Evolutionary conservation across 306 rosid species (phyloP), one percentile per base, ranked within the genome.

Genomic region (Biancaea sappan): DNA sequence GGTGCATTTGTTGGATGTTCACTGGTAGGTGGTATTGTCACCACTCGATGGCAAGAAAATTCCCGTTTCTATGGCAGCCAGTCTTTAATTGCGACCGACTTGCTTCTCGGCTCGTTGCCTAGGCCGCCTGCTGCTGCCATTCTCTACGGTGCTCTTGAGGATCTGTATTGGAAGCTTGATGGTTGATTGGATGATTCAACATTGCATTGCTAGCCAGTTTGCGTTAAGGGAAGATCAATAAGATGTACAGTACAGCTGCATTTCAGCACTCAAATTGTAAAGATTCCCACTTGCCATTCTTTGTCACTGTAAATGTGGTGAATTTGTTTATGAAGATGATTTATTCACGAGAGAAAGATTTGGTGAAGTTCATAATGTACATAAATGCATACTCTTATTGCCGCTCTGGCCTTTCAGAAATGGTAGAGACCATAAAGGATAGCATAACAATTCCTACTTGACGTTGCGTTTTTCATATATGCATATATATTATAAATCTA

Each of bases 1-100:
- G 99, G 98, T 70, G 99, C 99, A 53, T 92, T 95, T 79, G 94
- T 86, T 77, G 99, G 99, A 40, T 95, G 98, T 77, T 95, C 99
- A 50, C 88, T 95, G 41, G 94, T 90, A 84, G 92, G 99, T 15
- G 87, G 99, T 72, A 57, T 92, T 34, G 98, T 92, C 32, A 82
- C 89, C 3, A 88, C 98, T 19, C 85, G 96, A 2, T 63, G 85
- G 13, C 76, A 29, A 16, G 97, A 90, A 78, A 95, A 95, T 59
- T 74, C 87, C 28, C 90, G 87, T 62, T 95, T 92, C 82, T 95
- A 90, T 62, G 98, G 98, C 35, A 86, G 90, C 77, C 98, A 85
- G 73, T 92, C 96, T 24, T 32, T 95, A 73, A 75, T 82, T 75
- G 87, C 98, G 51, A 24, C 90, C 8, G 96, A 95, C 73, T 74